Evolutionary conservation across 371 early-diverging fungal genomes (phyloP).

Genomic region (Rhizomucor pusillus): DNA sequence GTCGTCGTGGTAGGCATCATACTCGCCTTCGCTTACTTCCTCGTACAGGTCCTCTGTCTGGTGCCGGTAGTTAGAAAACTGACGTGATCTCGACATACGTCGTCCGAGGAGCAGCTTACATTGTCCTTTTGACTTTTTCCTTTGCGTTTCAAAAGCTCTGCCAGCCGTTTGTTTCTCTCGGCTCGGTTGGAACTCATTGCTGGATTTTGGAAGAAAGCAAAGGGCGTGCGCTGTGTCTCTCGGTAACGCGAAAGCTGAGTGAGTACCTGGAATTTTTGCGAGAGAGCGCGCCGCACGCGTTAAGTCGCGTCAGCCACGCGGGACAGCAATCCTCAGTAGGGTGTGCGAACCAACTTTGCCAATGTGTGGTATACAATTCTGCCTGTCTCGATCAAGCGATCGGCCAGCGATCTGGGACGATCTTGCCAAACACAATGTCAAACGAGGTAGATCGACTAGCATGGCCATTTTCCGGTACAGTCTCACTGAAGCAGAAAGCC

Average conservation of each 20-base stretch:
- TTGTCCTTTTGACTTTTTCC: no score
- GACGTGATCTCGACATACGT: not conserved
- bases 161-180: no score
- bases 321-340: not conserved
- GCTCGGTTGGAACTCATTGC: no score
- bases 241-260: no score
- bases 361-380: conserved; percentile 51
- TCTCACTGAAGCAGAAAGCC: not conserved
- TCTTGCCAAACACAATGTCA: conserved; percentile 41
- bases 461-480: not conserved
- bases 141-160: no score
- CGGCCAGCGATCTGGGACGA: conserved; percentile 31
- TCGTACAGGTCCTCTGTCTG: conserved; percentile 50
- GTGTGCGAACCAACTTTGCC: not conserved
- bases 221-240: not conserved
- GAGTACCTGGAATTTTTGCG: not conserved
- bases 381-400: conserved; percentile 14
- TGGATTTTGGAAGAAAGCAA: not conserved
- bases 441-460: conserved; percentile 34
- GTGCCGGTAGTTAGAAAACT: conserved; percentile 6
- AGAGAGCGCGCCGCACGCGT: not conserved
- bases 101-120: no score
- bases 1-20: conserved; percentile 51
- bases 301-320: not conserved
- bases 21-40: conserved; percentile 59